phyloP scores from a whole-genome alignment of 306 rosid genomes.

The Dryas alaskensis region DNA sequence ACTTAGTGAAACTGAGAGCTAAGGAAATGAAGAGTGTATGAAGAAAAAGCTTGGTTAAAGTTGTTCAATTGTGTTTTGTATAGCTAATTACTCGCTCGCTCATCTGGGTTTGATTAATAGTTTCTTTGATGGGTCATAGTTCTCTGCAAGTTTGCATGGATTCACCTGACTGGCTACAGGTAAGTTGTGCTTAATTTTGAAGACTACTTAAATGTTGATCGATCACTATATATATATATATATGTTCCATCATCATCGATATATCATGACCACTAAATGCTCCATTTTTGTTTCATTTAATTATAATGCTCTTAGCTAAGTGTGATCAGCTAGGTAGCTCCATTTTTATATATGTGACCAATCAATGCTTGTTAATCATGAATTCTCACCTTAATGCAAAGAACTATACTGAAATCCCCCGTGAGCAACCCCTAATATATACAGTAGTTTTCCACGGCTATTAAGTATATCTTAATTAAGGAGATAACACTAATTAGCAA shows the following conservation, averaged over 20 bases:
- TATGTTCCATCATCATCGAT: too few species aligned
- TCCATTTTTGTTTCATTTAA: too few species aligned
- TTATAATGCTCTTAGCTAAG: too few species aligned
- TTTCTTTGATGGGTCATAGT: constrained; percentile 65
- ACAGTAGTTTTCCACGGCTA: too few species aligned
- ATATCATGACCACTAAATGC: too few species aligned
- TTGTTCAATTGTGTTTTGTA: not conserved
- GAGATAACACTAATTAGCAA: not conserved
- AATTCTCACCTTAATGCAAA: not conserved
- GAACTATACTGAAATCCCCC: too few species aligned
- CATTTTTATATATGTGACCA: not conserved
- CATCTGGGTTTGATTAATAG: not conserved
- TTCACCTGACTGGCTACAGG: constrained; percentile 96
- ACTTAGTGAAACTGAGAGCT: not conserved
- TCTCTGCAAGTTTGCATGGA: constrained; percentile 94
- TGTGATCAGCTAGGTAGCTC: not conserved
- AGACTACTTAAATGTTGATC: too few species aligned
- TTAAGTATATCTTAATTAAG: too few species aligned
- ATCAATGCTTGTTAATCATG: not conserved
- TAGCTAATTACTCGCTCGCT: not conserved
- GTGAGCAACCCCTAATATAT: too few species aligned
- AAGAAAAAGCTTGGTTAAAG: not conserved
- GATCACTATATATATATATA: too few species aligned
- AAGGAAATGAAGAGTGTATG: not conserved
- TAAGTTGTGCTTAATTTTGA: constrained; percentile 17